Base-by-base conservation (phyloP, 257 asterid genomes). In the Verbascum thapsus region DNA sequence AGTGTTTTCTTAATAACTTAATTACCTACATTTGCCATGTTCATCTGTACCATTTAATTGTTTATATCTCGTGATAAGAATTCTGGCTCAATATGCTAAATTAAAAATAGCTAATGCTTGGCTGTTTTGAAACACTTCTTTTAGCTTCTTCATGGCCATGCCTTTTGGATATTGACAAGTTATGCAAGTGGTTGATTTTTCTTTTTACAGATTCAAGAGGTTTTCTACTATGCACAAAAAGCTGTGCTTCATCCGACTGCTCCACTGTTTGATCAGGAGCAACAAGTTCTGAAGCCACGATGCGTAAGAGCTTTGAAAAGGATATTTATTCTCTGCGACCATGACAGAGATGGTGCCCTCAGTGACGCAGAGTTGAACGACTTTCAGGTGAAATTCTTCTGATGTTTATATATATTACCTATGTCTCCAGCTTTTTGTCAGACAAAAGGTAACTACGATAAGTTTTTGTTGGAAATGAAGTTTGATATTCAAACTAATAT, bases 201-300 rank as follows among this genome's bases (percentile, higher is more conserved):
- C n/a, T n/a, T n/a, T 49, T 64, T 59, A 61, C 89, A 92, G 99
- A 78, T 92, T 67, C 80, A 85, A 6, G 99, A 94, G 77, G 98
- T 90, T 30, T 94, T 94, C 77, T 82, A 78, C 73, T 94, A 87
- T 74, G 97, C 96, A 11, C 96, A 90, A 76, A 94, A 90, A 53
- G 95, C 98, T 5, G 99, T 94, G 77, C 95, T 90, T 72, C 95
- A 94, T 79, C 99, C 99, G 8, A 94, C 99, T 39, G 95, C 98
- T 52, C 99, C 98, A 19, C 69, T 94, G 18, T 94, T 94, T 62
- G 99, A 94, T 80, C 98, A 90, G 76, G 96, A 90, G 81, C 84
- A 86, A 58, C 98, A 90, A 80, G 88, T 88, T 57, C 81, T 94
- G 66, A 87, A 74, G 67, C 96, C 98, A 55, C 82, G 95, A 49